Evolutionary conservation across 202 grass and related monocot genomes (phyloP).

Genomic region (Hordeum pubiflorum): DNA sequence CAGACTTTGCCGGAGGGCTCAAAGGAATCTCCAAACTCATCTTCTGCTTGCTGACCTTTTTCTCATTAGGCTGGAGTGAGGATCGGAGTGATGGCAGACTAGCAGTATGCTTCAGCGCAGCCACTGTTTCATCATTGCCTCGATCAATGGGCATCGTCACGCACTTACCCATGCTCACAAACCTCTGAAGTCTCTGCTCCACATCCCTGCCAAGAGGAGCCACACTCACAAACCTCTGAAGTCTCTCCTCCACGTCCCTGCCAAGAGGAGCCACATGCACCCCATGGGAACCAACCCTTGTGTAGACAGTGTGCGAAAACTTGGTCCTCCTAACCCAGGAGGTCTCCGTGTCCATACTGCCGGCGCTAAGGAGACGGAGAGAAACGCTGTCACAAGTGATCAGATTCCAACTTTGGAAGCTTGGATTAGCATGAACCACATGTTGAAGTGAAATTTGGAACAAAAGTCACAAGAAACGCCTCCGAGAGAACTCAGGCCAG

Average conservation of each 20-base stretch:
- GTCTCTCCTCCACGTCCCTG: constrained; percentile 28
- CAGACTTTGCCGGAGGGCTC: constrained; percentile 10
- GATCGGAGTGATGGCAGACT: constrained; percentile 35
- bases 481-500: constrained; percentile 3
- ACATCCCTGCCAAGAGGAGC: constrained; percentile 31
- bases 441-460: constrained; percentile 27
- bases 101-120: constrained; percentile 27
- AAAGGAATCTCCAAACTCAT: constrained; percentile 8
- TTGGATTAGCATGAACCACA: constrained; percentile 33
- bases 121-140: constrained; percentile 7
- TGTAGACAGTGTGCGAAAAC: constrained; percentile 43
- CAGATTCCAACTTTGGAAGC: constrained; percentile 43
- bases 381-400: neutral
- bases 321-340: constrained; percentile 60
- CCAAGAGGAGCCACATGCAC: constrained; percentile 21
- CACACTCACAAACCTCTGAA: constrained; percentile 27
- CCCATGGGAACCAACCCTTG: constrained; percentile 11
- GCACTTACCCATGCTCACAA: constrained; percentile 23
- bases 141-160: constrained; percentile 37
- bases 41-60: constrained; percentile 11
- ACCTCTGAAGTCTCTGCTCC: constrained; percentile 29
- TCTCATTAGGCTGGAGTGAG: constrained; percentile 9
- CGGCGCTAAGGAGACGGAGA: constrained; percentile 2
- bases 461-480: constrained; percentile 6
- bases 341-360: constrained; percentile 35